phyloP scores from a whole-genome alignment of 2,329 filamentous ascomycete genomes.

The Diaporthe caulivora region DNA sequence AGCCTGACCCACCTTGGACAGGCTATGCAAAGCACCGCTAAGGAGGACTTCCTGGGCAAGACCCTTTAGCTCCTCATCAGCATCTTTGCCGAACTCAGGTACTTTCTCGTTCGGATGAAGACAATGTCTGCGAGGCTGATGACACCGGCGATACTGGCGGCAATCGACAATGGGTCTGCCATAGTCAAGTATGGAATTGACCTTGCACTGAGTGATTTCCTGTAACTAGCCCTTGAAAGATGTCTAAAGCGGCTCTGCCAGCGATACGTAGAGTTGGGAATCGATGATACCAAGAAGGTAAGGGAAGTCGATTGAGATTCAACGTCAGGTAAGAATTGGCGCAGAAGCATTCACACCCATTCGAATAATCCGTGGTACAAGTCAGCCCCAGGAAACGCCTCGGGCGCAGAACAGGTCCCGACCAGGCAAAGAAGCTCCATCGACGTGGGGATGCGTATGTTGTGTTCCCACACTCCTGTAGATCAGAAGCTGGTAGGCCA shows the following conservation, averaged over 20 bases:
- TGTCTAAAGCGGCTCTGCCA: too few species aligned
- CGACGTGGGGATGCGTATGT: neutral
- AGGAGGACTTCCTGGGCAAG: constrained; percentile 43
- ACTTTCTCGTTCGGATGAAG: constrained; percentile 43
- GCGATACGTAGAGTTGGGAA: too few species aligned
- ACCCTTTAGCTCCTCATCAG: constrained; percentile 41
- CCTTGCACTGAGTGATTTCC: too few species aligned
- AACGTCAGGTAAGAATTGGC: too few species aligned
- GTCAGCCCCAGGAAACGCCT: neutral
- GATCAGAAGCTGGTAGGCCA: neutral
- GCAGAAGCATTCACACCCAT: too few species aligned
- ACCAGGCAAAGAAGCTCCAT: neutral
- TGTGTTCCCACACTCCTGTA: neutral
- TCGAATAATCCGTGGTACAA: neutral
- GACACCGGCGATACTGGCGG: constrained; percentile 48
- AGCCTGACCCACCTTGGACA: constrained; percentile 39
- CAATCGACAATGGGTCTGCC: constrained; percentile 42
- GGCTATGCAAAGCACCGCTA: constrained; percentile 42
- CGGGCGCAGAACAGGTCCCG: neutral
- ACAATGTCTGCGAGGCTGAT: constrained; percentile 45
- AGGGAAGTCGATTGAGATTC: too few species aligned
- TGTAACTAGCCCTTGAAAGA: too few species aligned
- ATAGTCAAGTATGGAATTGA: neutral
- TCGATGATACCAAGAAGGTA: neutral
- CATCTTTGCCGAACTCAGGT: constrained; percentile 43